These are phyloP conservation scores for Solanum arcanum DNA, from an alignment of 257 asterid species.

Conservation along the genomic window DNA sequence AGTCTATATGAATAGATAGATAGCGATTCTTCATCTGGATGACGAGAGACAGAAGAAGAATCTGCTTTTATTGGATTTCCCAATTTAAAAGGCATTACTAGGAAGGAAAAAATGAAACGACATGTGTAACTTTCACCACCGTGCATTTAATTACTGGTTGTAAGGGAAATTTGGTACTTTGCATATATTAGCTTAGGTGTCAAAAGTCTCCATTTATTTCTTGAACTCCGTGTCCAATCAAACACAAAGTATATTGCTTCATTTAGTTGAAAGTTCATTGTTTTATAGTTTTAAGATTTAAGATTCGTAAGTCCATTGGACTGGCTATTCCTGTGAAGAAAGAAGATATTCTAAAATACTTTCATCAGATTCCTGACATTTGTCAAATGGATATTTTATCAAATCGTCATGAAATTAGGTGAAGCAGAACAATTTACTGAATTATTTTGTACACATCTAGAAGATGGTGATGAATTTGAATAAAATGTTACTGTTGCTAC, in stretches of 20 bases:
- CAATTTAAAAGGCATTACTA: not conserved
- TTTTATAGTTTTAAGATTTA: not conserved
- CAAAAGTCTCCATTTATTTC: not conserved
- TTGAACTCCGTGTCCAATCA: not conserved
- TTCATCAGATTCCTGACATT: not conserved
- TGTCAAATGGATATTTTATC: not conserved
- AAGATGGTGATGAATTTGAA: not conserved
- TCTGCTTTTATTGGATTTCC: not conserved
- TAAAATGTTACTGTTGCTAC: not conserved
- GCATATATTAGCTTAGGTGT: not conserved
- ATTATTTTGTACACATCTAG: not conserved
- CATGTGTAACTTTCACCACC: not conserved
- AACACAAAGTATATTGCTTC: not conserved
- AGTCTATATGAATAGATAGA: not conserved
- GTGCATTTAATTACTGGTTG: not conserved
- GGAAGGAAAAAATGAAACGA: not conserved
- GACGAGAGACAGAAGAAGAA: not conserved
- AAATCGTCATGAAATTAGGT: not conserved
- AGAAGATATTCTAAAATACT: not conserved
- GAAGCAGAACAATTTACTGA: not conserved
- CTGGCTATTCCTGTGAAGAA: not conserved
- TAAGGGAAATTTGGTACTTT: not conserved
- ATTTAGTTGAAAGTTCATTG: not conserved
- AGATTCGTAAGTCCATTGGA: not conserved
- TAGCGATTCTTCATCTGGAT: not conserved